Evolutionary conservation across 371 early-diverging fungal genomes (phyloP).

Genomic region (Mucor saturninus): DNA sequence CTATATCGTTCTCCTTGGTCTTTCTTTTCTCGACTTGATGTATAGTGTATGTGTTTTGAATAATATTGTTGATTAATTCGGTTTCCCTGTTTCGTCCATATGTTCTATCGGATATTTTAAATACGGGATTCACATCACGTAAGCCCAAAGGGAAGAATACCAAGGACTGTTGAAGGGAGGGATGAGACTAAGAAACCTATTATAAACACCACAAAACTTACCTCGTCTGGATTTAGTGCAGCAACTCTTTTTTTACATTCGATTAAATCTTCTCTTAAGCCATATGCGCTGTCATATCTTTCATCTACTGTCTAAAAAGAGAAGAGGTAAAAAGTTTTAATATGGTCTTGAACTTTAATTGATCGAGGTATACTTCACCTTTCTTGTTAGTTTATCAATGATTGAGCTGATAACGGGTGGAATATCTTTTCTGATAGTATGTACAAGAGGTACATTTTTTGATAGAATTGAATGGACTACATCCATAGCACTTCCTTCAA

Average conservation of each 20-base stretch:
- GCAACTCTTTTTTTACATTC: slow-evolving; percentile 49
- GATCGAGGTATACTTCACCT: slow-evolving; percentile 33
- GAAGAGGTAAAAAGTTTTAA: background rate
- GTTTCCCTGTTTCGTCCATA: slow-evolving; percentile 47
- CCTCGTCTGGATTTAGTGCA: slow-evolving; percentile 14
- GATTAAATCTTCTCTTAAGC: slow-evolving; percentile 57
- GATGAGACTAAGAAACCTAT: background rate
- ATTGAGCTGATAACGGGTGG: slow-evolving; percentile 57
- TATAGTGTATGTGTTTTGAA: slow-evolving; percentile 25
- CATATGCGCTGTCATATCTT: slow-evolving; percentile 61
- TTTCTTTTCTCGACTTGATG: slow-evolving; percentile 25
- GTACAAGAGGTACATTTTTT: slow-evolving; percentile 52
- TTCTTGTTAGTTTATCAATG: slow-evolving; percentile 62
- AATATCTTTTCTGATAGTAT: slow-evolving; percentile 53
- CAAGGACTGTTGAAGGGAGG: slow-evolving; percentile 23
- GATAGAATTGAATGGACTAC: slow-evolving; percentile 57
- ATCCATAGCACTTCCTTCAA: slow-evolving; percentile 56
- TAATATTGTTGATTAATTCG: slow-evolving; percentile 35
- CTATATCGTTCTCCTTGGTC: slow-evolving; percentile 3
- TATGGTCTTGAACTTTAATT: background rate
- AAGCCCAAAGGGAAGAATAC: slow-evolving; percentile 44
- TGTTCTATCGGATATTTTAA: slow-evolving; percentile 42
- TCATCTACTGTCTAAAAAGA: slow-evolving; percentile 53
- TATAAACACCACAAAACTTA: slow-evolving; percentile 9
- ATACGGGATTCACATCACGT: slow-evolving; percentile 48